phyloP scores from a whole-genome alignment of 1,284 basidiomycete species.

The Gastroboletus turbinatus region DNA sequence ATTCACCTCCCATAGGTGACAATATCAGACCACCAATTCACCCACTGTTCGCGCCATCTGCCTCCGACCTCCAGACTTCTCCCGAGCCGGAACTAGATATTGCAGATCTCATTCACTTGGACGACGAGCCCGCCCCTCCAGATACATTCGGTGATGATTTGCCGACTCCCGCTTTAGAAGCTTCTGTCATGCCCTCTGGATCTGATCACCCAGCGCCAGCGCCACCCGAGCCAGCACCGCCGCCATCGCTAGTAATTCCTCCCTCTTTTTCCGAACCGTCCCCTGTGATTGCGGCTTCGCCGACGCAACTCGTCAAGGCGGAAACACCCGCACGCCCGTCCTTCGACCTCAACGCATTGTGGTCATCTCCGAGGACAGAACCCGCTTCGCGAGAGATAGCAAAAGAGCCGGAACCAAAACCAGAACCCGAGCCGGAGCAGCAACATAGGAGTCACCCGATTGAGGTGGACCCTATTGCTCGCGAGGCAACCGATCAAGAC shows the following conservation, averaged over 20 bases:
- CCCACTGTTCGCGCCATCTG: slow-evolving; percentile 43
- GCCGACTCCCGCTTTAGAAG: slow-evolving; percentile 15
- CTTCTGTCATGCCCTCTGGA: slow-evolving; percentile 5
- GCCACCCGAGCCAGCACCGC: slow-evolving; percentile 17
- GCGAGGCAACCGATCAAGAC: slow-evolving; percentile 66
- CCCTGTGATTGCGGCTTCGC: slow-evolving; percentile 10
- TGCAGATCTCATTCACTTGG: slow-evolving; percentile 74
- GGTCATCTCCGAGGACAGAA: slow-evolving; percentile 51
- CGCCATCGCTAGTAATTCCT: slow-evolving; percentile 9
- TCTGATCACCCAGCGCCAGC: slow-evolving; percentile 4
- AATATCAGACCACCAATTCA: slow-evolving; percentile 35
- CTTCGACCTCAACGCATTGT: slow-evolving; percentile 72
- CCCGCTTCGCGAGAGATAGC: slow-evolving; percentile 21
- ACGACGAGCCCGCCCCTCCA: slow-evolving; percentile 52
- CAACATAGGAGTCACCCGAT: slow-evolving; percentile 39
- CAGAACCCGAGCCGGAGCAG: slow-evolving; percentile 18
- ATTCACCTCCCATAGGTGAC: slow-evolving; percentile 27
- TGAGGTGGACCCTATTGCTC: slow-evolving; percentile 41
- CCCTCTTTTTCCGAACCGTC: slow-evolving; percentile 11
- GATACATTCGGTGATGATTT: slow-evolving; percentile 23
- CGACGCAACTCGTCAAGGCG: slow-evolving; percentile 38
- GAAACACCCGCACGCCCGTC: slow-evolving; percentile 46
- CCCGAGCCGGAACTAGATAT: slow-evolving; percentile 68
- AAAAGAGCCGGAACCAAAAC: slow-evolving; percentile 5
- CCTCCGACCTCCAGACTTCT: slow-evolving; percentile 41